phyloP scores from a whole-genome alignment of 768 basidiomycete species.

The Kwoniella mangroviensis region DNA sequence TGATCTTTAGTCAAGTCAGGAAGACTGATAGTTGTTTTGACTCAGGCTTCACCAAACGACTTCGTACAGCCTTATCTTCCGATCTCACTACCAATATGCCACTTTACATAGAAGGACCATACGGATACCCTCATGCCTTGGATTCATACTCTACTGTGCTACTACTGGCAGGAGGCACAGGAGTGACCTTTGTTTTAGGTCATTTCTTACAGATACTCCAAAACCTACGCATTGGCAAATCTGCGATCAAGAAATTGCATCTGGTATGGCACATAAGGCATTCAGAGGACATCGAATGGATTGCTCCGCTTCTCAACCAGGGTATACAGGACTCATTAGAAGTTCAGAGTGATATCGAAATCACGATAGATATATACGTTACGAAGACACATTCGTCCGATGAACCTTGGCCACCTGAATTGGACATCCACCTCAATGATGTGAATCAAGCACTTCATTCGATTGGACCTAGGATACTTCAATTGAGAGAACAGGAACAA shows the following conservation, averaged over 20 bases:
- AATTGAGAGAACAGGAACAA: neutral
- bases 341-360: neutral
- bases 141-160: conserved; percentile 33
- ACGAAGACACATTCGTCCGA: conserved; percentile 32
- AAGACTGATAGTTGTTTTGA: neutral
- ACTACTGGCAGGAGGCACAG: conserved; percentile 45
- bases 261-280: conserved; percentile 52
- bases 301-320: conserved; percentile 35
- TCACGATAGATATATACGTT: conserved; percentile 34
- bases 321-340: conserved; percentile 14
- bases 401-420: conserved; percentile 27
- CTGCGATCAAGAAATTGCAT: conserved; percentile 36
- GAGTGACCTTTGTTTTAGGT: conserved; percentile 36
- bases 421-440: neutral
- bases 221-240: conserved; percentile 13
- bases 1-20: no score
- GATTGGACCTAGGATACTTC: conserved; percentile 4
- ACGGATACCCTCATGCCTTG: conserved; percentile 37
- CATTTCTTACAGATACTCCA: conserved; percentile 34
- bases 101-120: conserved; percentile 43
- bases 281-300: conserved; percentile 37
- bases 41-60: conserved; percentile 42
- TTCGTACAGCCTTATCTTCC: conserved; percentile 21
- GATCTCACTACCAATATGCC: conserved; percentile 20
- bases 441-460: conserved; percentile 16